These are phyloP conservation scores for Globisporangium paroecandrum DNA, from an alignment of 352 stramenopile genomes.

Conservation along the genomic window DNA sequence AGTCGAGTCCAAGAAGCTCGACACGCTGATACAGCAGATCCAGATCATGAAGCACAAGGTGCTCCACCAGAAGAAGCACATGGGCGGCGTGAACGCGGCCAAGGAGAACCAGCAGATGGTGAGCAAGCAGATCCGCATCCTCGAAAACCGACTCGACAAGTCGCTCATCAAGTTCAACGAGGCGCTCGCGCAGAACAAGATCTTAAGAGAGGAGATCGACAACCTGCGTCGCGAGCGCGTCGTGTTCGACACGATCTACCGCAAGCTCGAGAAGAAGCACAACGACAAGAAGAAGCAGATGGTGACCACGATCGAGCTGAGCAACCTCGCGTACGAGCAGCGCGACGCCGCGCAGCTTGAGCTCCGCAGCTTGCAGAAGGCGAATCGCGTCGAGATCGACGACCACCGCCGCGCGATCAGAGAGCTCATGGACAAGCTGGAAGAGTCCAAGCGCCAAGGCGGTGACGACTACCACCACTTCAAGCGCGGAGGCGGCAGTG, in stretches of 20 bases:
- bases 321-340: slow-evolving; percentile 94
- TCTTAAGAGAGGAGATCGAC: slow-evolving; percentile 91
- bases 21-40: slow-evolving; percentile 87
- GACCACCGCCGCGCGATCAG: slow-evolving; percentile 49
- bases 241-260: slow-evolving; percentile 95
- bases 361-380: slow-evolving; percentile 90
- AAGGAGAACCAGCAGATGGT: slow-evolving; percentile 95
- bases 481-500: slow-evolving; percentile 9
- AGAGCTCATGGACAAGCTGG: slow-evolving; percentile 59
- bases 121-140: slow-evolving; percentile 94
- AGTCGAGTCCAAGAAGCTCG: slow-evolving; percentile 77
- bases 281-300: slow-evolving; percentile 95
- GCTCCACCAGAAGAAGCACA: slow-evolving; percentile 91
- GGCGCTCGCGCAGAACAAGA: slow-evolving; percentile 91
- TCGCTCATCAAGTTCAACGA: slow-evolving; percentile 97
- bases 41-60: slow-evolving; percentile 86
- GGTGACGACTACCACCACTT: slow-evolving; percentile 32
- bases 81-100: slow-evolving; percentile 94
- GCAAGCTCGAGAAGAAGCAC: slow-evolving; percentile 89
- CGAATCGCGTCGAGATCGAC: slow-evolving; percentile 84
- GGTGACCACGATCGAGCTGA: slow-evolving; percentile 93
- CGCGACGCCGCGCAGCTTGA: slow-evolving; percentile 93
- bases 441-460: slow-evolving; percentile 45
- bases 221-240: slow-evolving; percentile 91
- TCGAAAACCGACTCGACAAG: slow-evolving; percentile 97